Evolutionary conservation across 1,284 basidiomycete species (phyloP).

Genomic region (Wolfiporia cocos): DNA sequence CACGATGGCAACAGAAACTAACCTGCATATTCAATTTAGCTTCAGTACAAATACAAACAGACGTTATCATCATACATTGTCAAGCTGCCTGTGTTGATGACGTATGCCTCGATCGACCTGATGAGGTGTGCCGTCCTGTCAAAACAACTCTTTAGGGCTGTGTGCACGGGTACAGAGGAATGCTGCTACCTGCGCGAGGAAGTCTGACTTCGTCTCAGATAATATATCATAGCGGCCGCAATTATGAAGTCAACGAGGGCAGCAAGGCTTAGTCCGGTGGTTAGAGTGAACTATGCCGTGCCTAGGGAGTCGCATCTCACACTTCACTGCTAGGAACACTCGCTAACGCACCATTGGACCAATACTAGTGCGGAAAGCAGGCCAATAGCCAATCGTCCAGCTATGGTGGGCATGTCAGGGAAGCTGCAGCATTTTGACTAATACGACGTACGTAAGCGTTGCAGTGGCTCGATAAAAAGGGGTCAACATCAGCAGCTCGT

Average conservation of each 20-base stretch:
- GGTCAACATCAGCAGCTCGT: too few species aligned
- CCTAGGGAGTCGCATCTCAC: too few species aligned
- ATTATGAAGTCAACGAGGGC: conserved; percentile 7
- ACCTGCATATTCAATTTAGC: background rate
- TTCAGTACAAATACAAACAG: background rate
- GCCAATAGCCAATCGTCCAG: background rate
- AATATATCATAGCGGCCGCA: conserved; percentile 3
- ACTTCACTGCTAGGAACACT: too few species aligned
- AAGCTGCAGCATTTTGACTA: background rate
- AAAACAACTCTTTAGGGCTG: background rate
- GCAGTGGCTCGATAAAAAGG: too few species aligned
- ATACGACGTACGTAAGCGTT: conserved; percentile 2
- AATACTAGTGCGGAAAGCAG: background rate
- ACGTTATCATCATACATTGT: background rate
- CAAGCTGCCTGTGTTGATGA: conserved; percentile 3
- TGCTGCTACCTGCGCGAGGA: background rate
- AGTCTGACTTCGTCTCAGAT: conserved; percentile 3
- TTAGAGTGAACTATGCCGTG: conserved; percentile 6
- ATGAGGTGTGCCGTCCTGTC: conserved; percentile 7
- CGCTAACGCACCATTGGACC: background rate
- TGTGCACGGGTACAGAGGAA: too few species aligned
- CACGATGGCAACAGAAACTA: background rate
- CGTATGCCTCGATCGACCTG: conserved; percentile 1
- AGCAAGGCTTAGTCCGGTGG: conserved; percentile 6
- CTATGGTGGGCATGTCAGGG: background rate